Conservation (phyloP, 2,329 filamentous ascomycete species). For the Botryosphaeria dothidea region DNA sequence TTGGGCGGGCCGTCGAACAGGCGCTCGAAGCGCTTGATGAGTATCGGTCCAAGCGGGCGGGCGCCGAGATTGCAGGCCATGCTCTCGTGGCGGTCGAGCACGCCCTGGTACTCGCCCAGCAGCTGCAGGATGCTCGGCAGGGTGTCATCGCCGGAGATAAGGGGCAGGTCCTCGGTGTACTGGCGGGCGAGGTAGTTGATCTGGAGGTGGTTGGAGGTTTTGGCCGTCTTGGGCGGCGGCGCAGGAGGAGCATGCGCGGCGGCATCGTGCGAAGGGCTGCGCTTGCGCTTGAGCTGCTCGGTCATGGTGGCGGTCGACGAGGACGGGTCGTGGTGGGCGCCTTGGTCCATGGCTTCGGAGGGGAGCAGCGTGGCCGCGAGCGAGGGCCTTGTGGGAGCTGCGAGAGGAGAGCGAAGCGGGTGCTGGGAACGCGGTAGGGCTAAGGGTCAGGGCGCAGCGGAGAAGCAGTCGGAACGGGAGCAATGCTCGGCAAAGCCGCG, state of each 20-base stretch:
- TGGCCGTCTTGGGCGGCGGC: constrained; percentile 53
- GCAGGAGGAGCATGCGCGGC: constrained; percentile 31
- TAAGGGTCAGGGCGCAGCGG: constrained; percentile 13
- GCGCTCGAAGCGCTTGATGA: constrained; percentile 83
- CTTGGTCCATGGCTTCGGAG: constrained; percentile 8
- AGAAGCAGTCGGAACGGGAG: constrained; percentile 14
- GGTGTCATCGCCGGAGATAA: constrained; percentile 66
- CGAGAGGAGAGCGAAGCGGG: background rate
- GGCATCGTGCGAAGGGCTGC: constrained; percentile 43
- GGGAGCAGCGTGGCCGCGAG: background rate
- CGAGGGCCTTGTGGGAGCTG: background rate
- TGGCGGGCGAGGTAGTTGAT: constrained; percentile 69
- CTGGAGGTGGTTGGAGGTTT: constrained; percentile 62
- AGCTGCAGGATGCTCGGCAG: constrained; percentile 72
- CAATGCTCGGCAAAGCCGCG: constrained; percentile 8
- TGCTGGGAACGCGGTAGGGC: constrained; percentile 8
- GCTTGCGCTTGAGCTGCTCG: constrained; percentile 49
- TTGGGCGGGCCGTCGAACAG: constrained; percentile 81
- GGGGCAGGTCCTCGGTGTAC: constrained; percentile 61
- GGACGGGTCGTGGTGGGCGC: constrained; percentile 9
- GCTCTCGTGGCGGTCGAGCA: constrained; percentile 82
- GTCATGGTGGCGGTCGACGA: constrained; percentile 19
- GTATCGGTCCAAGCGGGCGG: constrained; percentile 76
- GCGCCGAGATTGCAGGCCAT: constrained; percentile 83
- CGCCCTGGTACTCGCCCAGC: constrained; percentile 80